Conservation (phyloP, 805 yeast species). For the Jamesozyma jinghongensis region DNA sequence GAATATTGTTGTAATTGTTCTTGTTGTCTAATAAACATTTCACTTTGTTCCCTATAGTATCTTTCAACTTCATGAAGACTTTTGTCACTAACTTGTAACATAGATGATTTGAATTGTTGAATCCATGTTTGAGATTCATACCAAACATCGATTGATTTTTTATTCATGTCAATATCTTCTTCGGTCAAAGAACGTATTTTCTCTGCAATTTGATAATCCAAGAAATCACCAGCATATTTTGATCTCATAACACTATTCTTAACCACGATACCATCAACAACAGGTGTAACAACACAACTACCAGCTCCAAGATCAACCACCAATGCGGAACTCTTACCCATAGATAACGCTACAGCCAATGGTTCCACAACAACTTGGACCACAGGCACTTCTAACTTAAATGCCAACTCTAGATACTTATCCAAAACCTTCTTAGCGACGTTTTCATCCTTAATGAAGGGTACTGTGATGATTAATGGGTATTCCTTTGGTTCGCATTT, state of each 20-base stretch:
- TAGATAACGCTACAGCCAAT: slow-evolving; percentile 65
- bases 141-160: slow-evolving; percentile 18
- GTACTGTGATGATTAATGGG: slow-evolving; percentile 48
- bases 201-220: slow-evolving; percentile 53
- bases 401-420: slow-evolving; percentile 60
- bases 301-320: slow-evolving; percentile 75
- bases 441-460: slow-evolving; percentile 12
- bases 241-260: slow-evolving; percentile 57
- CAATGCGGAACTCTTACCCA: slow-evolving; percentile 68
- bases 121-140: slow-evolving; percentile 24
- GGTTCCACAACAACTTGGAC: slow-evolving; percentile 71
- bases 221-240: slow-evolving; percentile 77
- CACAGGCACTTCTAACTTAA: slow-evolving; percentile 64
- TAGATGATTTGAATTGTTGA: slow-evolving; percentile 23
- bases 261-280: slow-evolving; percentile 64
- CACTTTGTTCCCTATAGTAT: slow-evolving; percentile 19
- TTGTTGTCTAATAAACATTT: slow-evolving; percentile 13
- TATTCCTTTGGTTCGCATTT: slow-evolving; percentile 48
- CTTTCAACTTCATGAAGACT: slow-evolving; percentile 18
- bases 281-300: slow-evolving; percentile 63
- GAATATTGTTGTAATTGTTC: slow-evolving; percentile 12
- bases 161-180: neutral
- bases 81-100: slow-evolving; percentile 26
- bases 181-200: slow-evolving; percentile 30
- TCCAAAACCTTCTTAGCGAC: slow-evolving; percentile 37